A percentile compares a stretch with the other conserved stretches of the same genome.
Conservation (phyloP, 306 rosid species). For the Castanea sativa region DNA sequence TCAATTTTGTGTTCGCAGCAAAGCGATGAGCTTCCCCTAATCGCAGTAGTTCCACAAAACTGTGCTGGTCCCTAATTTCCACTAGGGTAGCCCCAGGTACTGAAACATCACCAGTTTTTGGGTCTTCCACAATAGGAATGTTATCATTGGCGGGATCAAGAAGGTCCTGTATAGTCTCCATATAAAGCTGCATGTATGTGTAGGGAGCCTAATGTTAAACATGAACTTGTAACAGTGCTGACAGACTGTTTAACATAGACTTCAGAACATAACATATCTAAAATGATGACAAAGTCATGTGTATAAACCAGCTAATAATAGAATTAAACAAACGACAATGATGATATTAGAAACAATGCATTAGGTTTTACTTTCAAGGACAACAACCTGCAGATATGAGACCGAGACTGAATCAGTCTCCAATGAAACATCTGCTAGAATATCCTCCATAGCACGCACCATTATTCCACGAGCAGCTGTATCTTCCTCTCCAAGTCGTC, state of each 20-base stretch:
- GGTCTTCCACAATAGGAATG: conserved; percentile 88
- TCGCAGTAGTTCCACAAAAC: conserved; percentile 77
- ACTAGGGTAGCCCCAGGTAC: conserved; percentile 88
- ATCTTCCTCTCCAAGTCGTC: conserved; percentile 97
- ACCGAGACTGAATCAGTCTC: conserved; percentile 81
- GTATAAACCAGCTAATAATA: not conserved
- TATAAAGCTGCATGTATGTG: conserved; percentile 71
- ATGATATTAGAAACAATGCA: conserved; percentile 5
- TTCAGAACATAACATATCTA: conserved; percentile 5
- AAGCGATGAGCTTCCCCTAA: conserved; percentile 96
- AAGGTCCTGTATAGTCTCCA: conserved; percentile 96
- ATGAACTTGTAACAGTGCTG: conserved; percentile 11
- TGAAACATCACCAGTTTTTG: conserved; percentile 96
- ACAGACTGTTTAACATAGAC: conserved; percentile 9
- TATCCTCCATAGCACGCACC: conserved; percentile 99
- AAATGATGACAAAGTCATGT: not conserved
- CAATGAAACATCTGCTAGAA: conserved; percentile 68
- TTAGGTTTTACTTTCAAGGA: conserved; percentile 5
- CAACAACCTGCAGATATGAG: conserved; percentile 86
- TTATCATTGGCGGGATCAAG: conserved; percentile 94
- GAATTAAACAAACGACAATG: not conserved
- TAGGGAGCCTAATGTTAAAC: conserved; percentile 15
- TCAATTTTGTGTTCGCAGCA: conserved; percentile 95
- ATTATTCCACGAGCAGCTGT: conserved; percentile 98
- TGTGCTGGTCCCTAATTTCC: conserved; percentile 84